Percentiles rank a stretch among this genome's conserved stretches.
These are phyloP conservation scores for Closterium sp. DNA, from an alignment of 139 green algal species.

Conservation along the genomic window DNA sequence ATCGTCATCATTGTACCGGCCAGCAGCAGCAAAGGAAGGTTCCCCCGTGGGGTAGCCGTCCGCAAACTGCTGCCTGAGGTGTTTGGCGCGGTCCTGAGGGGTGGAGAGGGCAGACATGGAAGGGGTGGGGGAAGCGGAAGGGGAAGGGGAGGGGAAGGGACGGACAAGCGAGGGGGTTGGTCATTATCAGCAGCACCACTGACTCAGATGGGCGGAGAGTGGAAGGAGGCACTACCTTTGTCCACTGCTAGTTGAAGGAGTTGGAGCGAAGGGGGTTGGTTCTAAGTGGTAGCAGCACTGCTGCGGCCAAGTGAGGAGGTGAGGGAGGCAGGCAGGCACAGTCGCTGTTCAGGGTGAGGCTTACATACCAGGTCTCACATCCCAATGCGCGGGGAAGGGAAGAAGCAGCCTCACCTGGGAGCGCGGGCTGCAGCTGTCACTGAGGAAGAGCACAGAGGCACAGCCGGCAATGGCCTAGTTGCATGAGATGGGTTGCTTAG, in stretches of 20 bases:
- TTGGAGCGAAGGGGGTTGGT: too few species aligned
- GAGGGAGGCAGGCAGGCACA: too few species aligned
- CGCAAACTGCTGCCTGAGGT: slow-evolving; percentile 31
- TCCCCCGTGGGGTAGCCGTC: background rate
- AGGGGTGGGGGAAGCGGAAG: background rate
- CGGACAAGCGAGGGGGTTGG: background rate
- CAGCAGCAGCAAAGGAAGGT: background rate
- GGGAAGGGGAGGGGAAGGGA: background rate
- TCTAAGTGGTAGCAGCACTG: too few species aligned
- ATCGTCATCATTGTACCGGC: background rate
- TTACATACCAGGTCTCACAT: too few species aligned
- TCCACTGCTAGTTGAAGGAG: too few species aligned
- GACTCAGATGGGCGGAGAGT: background rate
- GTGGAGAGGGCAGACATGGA: too few species aligned
- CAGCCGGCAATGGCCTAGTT: background rate
- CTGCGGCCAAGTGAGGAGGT: too few species aligned
- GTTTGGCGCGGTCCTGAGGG: slow-evolving; percentile 33
- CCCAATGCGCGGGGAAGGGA: background rate
- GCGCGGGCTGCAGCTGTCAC: slow-evolving; percentile 12
- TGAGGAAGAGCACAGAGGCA: slow-evolving; percentile 23
- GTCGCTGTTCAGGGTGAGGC: too few species aligned
- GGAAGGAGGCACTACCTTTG: slow-evolving; percentile 3
- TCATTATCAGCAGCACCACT: background rate
- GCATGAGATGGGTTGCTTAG: background rate
- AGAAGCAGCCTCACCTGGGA: slow-evolving; percentile 16